These are phyloP conservation scores for Cordyceps cicadae DNA, from an alignment of 2,329 filamentous ascomycete genomes.

Conservation along the genomic window DNA sequence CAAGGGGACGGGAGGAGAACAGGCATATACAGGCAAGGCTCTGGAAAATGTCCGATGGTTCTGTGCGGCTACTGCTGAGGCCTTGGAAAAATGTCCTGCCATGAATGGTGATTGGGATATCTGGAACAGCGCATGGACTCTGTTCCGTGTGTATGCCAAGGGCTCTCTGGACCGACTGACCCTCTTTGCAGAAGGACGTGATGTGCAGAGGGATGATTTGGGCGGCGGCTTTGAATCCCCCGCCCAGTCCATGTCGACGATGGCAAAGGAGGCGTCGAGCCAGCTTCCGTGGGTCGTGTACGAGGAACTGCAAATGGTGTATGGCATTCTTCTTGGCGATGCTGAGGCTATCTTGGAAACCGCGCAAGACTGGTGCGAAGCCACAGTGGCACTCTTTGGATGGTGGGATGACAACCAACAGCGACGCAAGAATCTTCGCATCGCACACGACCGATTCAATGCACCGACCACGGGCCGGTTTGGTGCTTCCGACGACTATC, in stretches of 20 bases:
- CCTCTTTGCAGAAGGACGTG: slow-evolving; percentile 69
- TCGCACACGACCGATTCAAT: slow-evolving; percentile 31
- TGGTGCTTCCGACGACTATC: slow-evolving; percentile 58
- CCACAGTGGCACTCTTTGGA: slow-evolving; percentile 68
- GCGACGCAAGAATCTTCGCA: slow-evolving; percentile 32
- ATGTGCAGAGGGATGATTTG: slow-evolving; percentile 32
- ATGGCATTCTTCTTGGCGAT: slow-evolving; percentile 71
- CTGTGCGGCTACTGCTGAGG: slow-evolving; percentile 56
- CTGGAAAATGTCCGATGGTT: slow-evolving; percentile 72
- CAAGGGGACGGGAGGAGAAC: slow-evolving; percentile 55
- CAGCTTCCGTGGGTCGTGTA: slow-evolving; percentile 86
- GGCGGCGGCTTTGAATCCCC: slow-evolving; percentile 27
- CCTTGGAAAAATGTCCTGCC: slow-evolving; percentile 68
- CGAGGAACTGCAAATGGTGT: slow-evolving; percentile 71
- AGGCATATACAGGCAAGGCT: slow-evolving; percentile 65
- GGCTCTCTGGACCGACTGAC: slow-evolving; percentile 63
- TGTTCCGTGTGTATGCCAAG: slow-evolving; percentile 70
- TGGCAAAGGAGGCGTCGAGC: slow-evolving; percentile 72
- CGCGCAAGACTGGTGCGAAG: slow-evolving; percentile 88
- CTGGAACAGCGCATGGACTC: slow-evolving; percentile 69
- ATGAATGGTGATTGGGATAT: slow-evolving; percentile 71
- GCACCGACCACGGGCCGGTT: slow-evolving; percentile 33
- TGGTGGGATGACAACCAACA: slow-evolving; percentile 84
- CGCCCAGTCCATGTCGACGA: slow-evolving; percentile 49
- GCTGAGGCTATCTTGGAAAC: slow-evolving; percentile 65